Conservation (phyloP, 805 yeast genomes). For the Yarrowia sp. region DNA sequence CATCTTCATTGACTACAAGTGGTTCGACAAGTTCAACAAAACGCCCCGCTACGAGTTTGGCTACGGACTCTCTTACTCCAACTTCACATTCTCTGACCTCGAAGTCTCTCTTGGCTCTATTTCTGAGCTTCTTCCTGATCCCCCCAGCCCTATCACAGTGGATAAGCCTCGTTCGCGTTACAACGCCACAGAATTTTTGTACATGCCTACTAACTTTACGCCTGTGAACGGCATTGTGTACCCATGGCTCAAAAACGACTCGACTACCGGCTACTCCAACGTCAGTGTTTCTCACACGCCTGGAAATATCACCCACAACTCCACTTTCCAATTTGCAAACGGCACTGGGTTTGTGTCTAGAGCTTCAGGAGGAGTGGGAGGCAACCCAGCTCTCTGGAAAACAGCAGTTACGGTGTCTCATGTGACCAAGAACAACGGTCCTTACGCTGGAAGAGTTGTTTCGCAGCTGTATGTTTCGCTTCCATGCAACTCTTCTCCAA, state of each 20-base stretch:
- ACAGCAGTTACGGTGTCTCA: constrained; percentile 48
- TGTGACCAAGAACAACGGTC: constrained; percentile 49
- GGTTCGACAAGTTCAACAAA: constrained; percentile 55
- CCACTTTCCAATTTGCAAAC: not conserved
- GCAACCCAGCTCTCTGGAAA: constrained; percentile 61
- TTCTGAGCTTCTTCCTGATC: constrained; percentile 50
- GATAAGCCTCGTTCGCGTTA: no score
- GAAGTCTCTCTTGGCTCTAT: constrained; percentile 47
- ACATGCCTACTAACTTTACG: constrained; percentile 49
- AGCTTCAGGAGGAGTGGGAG: constrained; percentile 52
- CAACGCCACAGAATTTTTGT: constrained; percentile 41
- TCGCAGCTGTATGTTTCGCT: constrained; percentile 55
- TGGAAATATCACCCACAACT: not conserved
- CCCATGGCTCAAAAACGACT: constrained; percentile 40
- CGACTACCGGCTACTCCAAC: not conserved
- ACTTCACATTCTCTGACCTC: constrained; percentile 41
- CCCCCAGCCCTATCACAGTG: no score
- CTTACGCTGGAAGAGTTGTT: constrained; percentile 47
- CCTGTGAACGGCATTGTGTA: constrained; percentile 56
- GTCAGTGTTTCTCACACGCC: constrained; percentile 26
- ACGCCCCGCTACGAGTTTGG: constrained; percentile 63
- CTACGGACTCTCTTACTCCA: constrained; percentile 56
- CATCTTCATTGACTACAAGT: constrained; percentile 54
- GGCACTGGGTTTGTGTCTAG: constrained; percentile 41
- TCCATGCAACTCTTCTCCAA: constrained; percentile 44